Percentiles rank a stretch among this genome's conserved stretches.
These are phyloP conservation scores for Aspergillus conjunctus DNA, from an alignment of 495 filamentous ascomycete species.

Conservation along the genomic window DNA sequence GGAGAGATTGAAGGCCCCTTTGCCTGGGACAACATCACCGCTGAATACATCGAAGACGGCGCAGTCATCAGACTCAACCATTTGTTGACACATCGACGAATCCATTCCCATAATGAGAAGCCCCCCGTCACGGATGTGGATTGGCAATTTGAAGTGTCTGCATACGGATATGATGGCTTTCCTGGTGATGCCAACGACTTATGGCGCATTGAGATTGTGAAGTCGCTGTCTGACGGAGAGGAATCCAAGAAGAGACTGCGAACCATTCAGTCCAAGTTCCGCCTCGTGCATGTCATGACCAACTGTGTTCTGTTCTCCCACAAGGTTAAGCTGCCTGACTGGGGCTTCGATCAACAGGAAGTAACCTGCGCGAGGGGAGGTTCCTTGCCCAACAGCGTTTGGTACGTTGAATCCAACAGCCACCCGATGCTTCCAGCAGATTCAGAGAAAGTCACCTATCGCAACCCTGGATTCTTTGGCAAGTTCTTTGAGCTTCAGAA, in stretches of 20 bases:
- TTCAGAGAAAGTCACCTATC: constrained; percentile 93
- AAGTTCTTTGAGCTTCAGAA: constrained; percentile 99
- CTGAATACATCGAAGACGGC: constrained; percentile 76
- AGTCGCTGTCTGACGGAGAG: constrained; percentile 78
- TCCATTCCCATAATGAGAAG: constrained; percentile 97
- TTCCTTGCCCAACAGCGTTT: constrained; percentile 92
- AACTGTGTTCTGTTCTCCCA: constrained; percentile 96
- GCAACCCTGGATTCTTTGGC: constrained; percentile 91
- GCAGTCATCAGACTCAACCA: constrained; percentile 82
- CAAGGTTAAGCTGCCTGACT: constrained; percentile 96
- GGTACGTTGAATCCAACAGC: constrained; percentile 90
- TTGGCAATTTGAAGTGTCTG: constrained; percentile 98
- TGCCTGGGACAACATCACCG: constrained; percentile 78
- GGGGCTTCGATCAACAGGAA: constrained; percentile 97
- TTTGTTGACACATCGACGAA: constrained; percentile 73
- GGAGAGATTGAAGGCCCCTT: constrained; percentile 77
- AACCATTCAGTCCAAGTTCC: constrained; percentile 97
- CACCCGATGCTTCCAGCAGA: constrained; percentile 73
- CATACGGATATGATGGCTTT: constrained; percentile 97
- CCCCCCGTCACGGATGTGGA: constrained; percentile 96
- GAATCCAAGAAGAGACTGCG: constrained; percentile 82
- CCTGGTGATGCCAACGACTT: constrained; percentile 95
- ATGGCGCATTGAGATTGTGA: constrained; percentile 93
- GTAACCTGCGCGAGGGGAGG: constrained; percentile 94
- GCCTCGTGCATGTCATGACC: constrained; percentile 92